A percentile compares a stretch with the other conserved stretches of the same genome.
Conservation (phyloP, 805 yeast species). For the Candida caryicola region DNA sequence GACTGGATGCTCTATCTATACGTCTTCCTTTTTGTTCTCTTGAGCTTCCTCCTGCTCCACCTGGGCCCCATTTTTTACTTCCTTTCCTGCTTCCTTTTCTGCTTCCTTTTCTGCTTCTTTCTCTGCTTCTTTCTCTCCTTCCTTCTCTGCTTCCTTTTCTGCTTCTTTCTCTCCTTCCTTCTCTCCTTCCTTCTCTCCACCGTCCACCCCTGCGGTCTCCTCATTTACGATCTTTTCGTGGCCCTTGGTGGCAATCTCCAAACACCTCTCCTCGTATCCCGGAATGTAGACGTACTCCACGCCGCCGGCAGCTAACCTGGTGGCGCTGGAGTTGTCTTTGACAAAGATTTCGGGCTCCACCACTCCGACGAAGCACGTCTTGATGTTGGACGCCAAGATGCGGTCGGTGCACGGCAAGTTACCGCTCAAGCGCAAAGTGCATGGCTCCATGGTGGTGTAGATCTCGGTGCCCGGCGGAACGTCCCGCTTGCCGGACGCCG, state of each 20-base stretch:
- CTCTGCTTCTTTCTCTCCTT: too few species aligned
- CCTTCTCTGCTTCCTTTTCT: not conserved
- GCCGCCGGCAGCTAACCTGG: slow-evolving; percentile 51
- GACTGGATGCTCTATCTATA: not conserved
- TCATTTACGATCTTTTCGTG: slow-evolving; percentile 42
- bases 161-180: not conserved
- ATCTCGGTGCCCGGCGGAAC: slow-evolving; percentile 77
- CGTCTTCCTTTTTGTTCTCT: not conserved
- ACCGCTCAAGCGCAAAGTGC: slow-evolving; percentile 85
- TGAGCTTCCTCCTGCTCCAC: not conserved
- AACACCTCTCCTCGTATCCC: slow-evolving; percentile 73
- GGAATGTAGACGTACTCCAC: slow-evolving; percentile 77
- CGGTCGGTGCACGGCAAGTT: slow-evolving; percentile 86
- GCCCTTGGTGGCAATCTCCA: slow-evolving; percentile 71
- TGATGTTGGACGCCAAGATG: slow-evolving; percentile 55
- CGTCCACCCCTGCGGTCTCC: too few species aligned
- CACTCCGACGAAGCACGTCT: slow-evolving; percentile 86
- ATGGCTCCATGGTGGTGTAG: slow-evolving; percentile 97
- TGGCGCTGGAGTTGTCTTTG: slow-evolving; percentile 64
- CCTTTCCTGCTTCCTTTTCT: too few species aligned
- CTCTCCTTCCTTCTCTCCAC: not conserved
- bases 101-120: not conserved
- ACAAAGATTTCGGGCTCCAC: slow-evolving; percentile 88
- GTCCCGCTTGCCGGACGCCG: slow-evolving; percentile 27
- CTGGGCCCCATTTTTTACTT: not conserved